Conservation (phyloP, 306 rosid species). For the Lagenaria siceraria region DNA sequence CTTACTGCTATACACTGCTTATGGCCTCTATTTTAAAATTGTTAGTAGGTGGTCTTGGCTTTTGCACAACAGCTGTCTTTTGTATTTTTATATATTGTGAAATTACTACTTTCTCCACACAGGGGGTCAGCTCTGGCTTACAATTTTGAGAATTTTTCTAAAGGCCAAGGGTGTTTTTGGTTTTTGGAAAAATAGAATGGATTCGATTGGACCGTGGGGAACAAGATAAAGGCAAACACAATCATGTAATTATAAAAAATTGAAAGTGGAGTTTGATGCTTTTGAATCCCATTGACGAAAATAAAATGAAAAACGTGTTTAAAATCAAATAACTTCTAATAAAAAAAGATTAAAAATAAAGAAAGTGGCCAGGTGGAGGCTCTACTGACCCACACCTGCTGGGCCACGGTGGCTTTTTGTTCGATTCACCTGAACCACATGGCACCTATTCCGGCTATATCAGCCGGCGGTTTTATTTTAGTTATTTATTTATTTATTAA, state of each 20-base stretch:
- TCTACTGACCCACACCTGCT: background rate
- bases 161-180: background rate
- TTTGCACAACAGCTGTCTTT: background rate
- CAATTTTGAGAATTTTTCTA: background rate
- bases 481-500: background rate
- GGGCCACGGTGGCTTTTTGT: conserved; percentile 1
- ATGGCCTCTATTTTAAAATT: background rate
- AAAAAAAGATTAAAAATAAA: background rate
- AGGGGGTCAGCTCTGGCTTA: background rate
- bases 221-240: background rate
- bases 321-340: background rate
- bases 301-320: background rate
- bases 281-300: background rate
- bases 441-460: conserved; percentile 6
- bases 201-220: background rate
- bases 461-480: background rate
- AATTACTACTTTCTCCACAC: background rate
- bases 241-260: background rate
- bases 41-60: background rate
- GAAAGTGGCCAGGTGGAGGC: background rate
- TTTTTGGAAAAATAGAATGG: background rate
- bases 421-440: background rate
- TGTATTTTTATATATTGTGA: background rate
- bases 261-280: background rate
- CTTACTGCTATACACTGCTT: background rate